phyloP scores from a whole-genome alignment of 108 stramenopile species.

The Parietichytrium sp. region DNA sequence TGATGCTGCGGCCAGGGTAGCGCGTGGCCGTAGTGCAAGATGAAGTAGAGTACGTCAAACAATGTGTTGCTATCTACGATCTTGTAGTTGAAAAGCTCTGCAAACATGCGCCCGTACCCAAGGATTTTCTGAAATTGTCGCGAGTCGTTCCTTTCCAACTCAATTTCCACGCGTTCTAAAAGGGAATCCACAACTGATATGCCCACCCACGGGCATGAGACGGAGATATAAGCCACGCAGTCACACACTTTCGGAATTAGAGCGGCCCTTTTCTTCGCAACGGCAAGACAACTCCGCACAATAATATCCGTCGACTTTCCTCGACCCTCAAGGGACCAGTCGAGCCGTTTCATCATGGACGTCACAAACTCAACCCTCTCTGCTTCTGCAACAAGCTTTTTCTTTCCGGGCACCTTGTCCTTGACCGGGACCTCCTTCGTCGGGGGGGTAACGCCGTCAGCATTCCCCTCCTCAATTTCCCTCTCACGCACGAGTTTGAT shows the following conservation, averaged over 20 bases:
- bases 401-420: no score
- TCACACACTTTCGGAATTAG: background rate
- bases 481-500: background rate
- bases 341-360: background rate
- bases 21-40: background rate
- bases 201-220: background rate
- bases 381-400: no score
- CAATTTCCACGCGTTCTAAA: background rate
- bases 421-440: background rate
- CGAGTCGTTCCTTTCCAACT: background rate
- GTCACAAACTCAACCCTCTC: background rate
- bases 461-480: no score
- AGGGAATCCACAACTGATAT: background rate
- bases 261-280: background rate
- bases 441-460: no score
- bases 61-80: slow-evolving; percentile 9
- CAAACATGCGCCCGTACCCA: background rate
- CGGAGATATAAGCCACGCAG: background rate
- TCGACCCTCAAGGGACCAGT: background rate
- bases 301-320: background rate
- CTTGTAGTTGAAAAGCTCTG: slow-evolving; percentile 12
- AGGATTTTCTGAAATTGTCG: background rate
- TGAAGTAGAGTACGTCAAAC: background rate
- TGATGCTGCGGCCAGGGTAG: background rate
- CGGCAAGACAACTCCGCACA: slow-evolving; percentile 13